Evolutionary conservation across 2,329 filamentous ascomycete species (phyloP), one percentile per base, ranked within the genome.

Genomic region (Ophiostoma sp.): DNA sequence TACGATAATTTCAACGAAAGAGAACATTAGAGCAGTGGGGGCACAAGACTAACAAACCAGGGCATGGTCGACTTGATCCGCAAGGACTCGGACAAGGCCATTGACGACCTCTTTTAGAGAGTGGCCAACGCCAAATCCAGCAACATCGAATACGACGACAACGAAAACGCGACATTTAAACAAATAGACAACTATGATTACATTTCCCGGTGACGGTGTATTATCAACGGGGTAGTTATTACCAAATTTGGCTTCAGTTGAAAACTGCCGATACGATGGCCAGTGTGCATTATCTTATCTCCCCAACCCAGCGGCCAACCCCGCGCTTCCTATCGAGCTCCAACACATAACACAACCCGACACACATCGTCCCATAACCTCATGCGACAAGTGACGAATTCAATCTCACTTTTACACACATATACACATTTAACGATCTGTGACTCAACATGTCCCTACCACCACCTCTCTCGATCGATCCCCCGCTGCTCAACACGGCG

Each of bases 21-120:
- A 15, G 8, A 28, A 73, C 0, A 55, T 17, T n/a, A 11, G 17
- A 64, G 2, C 9, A 42, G 7, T 2, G 3, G 19, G 22, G 8
- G 33, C 1, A 8, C 2, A 22, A 74, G 17, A 42, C 78, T 83
- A 64, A 82, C 77, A 45, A 12, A 33, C 66, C 74, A 97, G 94
- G 96, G 95, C 36, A 99, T 99, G 96, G 83, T 96, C 72, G 94
- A 97, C 42, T 83, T 99, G 79, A 97, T 99, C 79, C 92, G 93
- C 80, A 93, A 94, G 78, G 96, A 99, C 80, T 93, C 95, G 9
- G 95, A 98, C 81, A 98, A 98, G 84, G 90, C 91, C 19, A 92
- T 99, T 76, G 89, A 93, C 76, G 95, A 97, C 81, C 84, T 99
- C 74, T 90, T 97, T 78, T 96, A 66, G 57, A 39, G 7, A 8